phyloP scores from a whole-genome alignment of 257 asterid genomes.

The Solanum paucissectum region DNA sequence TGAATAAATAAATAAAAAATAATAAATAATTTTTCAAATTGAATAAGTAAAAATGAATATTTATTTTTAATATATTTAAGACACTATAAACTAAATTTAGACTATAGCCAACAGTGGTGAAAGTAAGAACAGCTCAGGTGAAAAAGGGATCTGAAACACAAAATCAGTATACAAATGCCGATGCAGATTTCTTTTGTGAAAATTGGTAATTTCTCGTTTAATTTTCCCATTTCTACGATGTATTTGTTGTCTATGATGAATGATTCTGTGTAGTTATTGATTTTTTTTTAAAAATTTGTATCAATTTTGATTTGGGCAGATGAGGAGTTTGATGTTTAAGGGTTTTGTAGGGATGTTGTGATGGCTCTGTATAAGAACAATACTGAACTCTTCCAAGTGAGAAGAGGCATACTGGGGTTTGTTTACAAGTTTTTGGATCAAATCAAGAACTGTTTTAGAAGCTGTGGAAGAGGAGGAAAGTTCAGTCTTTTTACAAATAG shows the following conservation, averaged over 20 bases:
- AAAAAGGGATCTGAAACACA: neutral
- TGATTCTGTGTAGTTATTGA: neutral
- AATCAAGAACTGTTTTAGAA: constrained; percentile 7
- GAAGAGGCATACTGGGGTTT: constrained; percentile 23
- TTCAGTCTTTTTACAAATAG: constrained; percentile 36
- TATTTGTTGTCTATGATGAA: neutral
- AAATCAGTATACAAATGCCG: neutral
- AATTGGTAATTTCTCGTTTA: neutral
- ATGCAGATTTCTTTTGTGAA: neutral
- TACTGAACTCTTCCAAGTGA: constrained; percentile 30
- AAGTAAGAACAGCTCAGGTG: neutral
- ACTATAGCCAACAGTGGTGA: neutral
- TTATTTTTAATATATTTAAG: neutral
- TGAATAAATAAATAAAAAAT: too few species aligned
- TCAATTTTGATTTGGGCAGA: constrained; percentile 16
- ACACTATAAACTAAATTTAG: neutral
- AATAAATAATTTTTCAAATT: too few species aligned
- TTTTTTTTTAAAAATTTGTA: neutral
- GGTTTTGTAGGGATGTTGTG: constrained; percentile 18
- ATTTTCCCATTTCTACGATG: neutral
- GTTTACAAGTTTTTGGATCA: constrained; percentile 22
- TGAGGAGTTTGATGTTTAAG: constrained; percentile 26
- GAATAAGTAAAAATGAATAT: neutral
- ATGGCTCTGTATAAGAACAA: constrained; percentile 40
- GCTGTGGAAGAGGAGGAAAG: constrained; percentile 44